Evolutionary conservation across 352 stramenopile species (phyloP), one percentile per base, ranked within the genome.

Genomic region (Phytophthora fragariae): DNA sequence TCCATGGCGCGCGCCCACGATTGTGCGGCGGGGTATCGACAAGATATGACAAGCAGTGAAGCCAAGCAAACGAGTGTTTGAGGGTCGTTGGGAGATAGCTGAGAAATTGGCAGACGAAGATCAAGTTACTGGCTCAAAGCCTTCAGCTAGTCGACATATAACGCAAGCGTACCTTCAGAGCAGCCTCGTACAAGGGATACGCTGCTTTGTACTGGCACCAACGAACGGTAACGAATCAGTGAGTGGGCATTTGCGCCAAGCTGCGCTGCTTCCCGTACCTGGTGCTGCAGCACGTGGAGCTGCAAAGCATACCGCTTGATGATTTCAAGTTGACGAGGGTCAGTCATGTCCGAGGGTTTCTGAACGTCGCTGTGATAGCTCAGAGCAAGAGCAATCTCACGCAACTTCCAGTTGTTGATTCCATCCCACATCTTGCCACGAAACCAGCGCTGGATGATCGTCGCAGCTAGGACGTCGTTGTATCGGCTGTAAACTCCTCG

Each of bases 11-110:
- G 82, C 1, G 60, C 8, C 82, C 83, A 93, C 44, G 84, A 85
- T 55, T 89, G 73, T 53, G 83, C 83, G 27, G 58, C 68, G 2
- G 86, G 86, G 62, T 94, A 94, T 4, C 76, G 82, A 59, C 86
- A 92, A 7, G 86, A 83, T 19, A 82, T 83, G 29, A 84, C 72
- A 39, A 94, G 79, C 17, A 92, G 59, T 19, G 82, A 68, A 15
- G 82, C 85, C 8, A 94, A 68, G 1, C 85, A 78, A 21, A 79
- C 72, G 19, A 92, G 74, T 2, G 68, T 59, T 68, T 85, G 71
- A 6, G 79, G 49, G 49, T 92, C 79, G 2, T 80, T 11, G 8
- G 85, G 74, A 4, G 37, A 60, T 2, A 85, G 7, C 81, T 90
- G 50, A 2, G n/a, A 46, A 46, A 12, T 61, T 5, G 17, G n/a